Evolutionary conservation across 148 eudicot species (phyloP).

Genomic region (Pharnaceum exiguum): DNA sequence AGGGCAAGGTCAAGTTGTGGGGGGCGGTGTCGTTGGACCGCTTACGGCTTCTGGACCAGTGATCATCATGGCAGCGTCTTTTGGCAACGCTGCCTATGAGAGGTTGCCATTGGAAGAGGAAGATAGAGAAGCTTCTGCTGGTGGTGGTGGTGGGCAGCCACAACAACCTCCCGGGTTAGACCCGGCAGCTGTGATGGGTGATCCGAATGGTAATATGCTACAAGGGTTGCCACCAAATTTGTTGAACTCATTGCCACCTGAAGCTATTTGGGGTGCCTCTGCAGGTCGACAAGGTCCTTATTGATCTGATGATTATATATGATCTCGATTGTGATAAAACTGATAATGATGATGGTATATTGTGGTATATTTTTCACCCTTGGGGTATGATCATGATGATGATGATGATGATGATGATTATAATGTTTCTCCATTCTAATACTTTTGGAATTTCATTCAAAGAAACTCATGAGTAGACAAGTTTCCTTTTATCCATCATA

Average conservation of each 20-base stretch:
- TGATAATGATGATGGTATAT: too few species aligned
- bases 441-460: too few species aligned
- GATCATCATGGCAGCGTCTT: slow-evolving; percentile 41
- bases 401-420: too few species aligned
- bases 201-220: not conserved
- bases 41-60: slow-evolving; percentile 34
- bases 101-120: slow-evolving; percentile 32
- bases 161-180: not conserved
- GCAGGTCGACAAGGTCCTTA: slow-evolving; percentile 20
- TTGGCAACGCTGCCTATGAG: slow-evolving; percentile 44
- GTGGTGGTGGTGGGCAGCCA: slow-evolving; percentile 10
- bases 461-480: too few species aligned
- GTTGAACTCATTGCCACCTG: slow-evolving; percentile 27
- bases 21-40: slow-evolving; percentile 37
- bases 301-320: slow-evolving; percentile 10
- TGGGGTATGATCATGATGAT: too few species aligned
- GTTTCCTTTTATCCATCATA: too few species aligned
- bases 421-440: too few species aligned
- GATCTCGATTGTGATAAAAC: too few species aligned
- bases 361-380: too few species aligned
- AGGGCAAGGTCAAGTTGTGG: slow-evolving; percentile 40
- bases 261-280: slow-evolving; percentile 28
- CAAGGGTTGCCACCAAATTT: slow-evolving; percentile 28
- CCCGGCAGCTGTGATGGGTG: slow-evolving; percentile 4
- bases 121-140: slow-evolving; percentile 1